Evolutionary conservation across 164 flowering plant species (phyloP).

Genomic region (Stephania cephalantha): DNA sequence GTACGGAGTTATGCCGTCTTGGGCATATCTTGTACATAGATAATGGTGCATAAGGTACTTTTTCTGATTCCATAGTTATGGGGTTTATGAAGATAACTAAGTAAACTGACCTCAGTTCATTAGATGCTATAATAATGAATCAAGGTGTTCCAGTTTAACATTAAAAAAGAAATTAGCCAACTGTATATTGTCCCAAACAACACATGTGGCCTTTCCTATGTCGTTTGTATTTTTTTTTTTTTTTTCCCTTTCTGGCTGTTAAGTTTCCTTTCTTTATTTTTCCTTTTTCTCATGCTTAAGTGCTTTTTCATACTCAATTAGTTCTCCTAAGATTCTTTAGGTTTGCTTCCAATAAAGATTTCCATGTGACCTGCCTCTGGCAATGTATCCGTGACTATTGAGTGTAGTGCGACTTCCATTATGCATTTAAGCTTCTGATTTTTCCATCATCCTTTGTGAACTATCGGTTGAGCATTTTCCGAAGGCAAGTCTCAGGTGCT

Average conservation of each 20-base stretch:
- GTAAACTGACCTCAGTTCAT: slow-evolving; percentile 1
- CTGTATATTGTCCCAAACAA: slow-evolving; percentile 14
- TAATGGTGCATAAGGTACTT: slow-evolving; percentile 1
- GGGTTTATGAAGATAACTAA: background rate
- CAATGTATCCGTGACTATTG: background rate
- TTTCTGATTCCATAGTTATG: background rate
- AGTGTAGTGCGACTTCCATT: background rate
- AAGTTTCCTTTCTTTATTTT: background rate
- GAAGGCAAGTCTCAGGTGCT: background rate
- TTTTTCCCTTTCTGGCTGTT: too few species aligned
- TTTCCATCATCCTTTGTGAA: background rate
- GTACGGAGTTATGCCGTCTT: background rate
- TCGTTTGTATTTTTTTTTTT: background rate
- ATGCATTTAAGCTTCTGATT: background rate
- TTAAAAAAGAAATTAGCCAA: background rate
- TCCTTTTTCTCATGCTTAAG: background rate
- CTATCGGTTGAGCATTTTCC: background rate
- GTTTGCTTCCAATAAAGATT: background rate
- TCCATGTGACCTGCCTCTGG: slow-evolving; percentile 2
- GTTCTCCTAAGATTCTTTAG: background rate
- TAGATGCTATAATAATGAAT: background rate
- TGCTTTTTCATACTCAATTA: background rate
- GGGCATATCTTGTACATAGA: background rate
- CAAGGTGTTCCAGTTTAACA: background rate
- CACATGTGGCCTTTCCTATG: slow-evolving; percentile 8